phyloP scores from a whole-genome alignment of 2,329 filamentous ascomycete genomes.

The Colletotrichum sp. region DNA sequence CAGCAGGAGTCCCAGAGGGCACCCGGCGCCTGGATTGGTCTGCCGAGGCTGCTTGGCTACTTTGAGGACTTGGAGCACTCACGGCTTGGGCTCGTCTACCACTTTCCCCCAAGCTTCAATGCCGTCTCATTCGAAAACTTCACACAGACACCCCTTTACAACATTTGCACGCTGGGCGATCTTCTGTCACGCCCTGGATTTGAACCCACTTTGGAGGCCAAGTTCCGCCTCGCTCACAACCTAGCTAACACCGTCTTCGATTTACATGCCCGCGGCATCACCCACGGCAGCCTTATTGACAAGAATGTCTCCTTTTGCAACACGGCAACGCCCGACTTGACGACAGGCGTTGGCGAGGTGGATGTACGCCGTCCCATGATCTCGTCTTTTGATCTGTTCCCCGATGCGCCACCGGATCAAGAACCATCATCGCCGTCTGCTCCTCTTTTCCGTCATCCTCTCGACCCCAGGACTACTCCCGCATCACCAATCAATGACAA shows the following conservation, averaged over 20 bases:
- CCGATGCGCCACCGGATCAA: slow-evolving; percentile 42
- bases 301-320: slow-evolving; percentile 71
- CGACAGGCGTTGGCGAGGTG: slow-evolving; percentile 47
- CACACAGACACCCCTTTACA: slow-evolving; percentile 54
- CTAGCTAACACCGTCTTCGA: slow-evolving; percentile 76
- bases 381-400: slow-evolving; percentile 78
- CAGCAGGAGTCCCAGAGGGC: slow-evolving; percentile 58
- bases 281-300: slow-evolving; percentile 73
- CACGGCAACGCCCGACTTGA: slow-evolving; percentile 44
- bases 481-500: slow-evolving; percentile 53
- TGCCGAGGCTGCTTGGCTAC: slow-evolving; percentile 69
- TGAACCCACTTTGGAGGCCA: slow-evolving; percentile 74
- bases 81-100: slow-evolving; percentile 76
- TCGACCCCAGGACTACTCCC: slow-evolving; percentile 59
- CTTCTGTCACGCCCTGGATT: slow-evolving; percentile 56
- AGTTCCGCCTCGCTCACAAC: slow-evolving; percentile 77
- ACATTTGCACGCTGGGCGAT: slow-evolving; percentile 58
- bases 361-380: slow-evolving; percentile 73
- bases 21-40: slow-evolving; percentile 63
- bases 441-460: slow-evolving; percentile 68
- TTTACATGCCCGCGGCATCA: slow-evolving; percentile 71
- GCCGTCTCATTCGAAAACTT: slow-evolving; percentile 58
- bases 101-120: slow-evolving; percentile 70
- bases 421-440: slow-evolving; percentile 30
- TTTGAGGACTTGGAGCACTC: slow-evolving; percentile 76